These are phyloP conservation scores for Fragaria nilgerrensis DNA, from an alignment of 306 rosid species.

Conservation along the genomic window DNA sequence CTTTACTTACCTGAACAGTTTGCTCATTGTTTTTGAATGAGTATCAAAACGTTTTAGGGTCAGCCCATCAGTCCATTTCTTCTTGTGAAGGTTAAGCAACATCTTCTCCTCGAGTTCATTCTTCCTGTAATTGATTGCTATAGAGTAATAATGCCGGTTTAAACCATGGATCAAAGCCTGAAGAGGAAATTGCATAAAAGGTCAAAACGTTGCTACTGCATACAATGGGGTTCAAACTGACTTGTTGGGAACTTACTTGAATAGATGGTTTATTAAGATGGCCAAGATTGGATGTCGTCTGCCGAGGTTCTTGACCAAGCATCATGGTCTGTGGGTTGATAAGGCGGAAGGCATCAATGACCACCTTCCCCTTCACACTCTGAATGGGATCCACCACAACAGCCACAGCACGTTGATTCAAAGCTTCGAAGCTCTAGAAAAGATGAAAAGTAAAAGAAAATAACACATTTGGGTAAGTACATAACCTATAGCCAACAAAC, in stretches of 20 bases:
- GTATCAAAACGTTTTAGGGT: constrained; percentile 72
- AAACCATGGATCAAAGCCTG: constrained; percentile 96
- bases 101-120: constrained; percentile 94
- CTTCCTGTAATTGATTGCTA: constrained; percentile 89
- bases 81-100: constrained; percentile 93
- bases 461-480: constrained; percentile 10
- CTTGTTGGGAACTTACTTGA: constrained; percentile 53
- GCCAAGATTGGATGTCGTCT: constrained; percentile 90
- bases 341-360: constrained; percentile 91
- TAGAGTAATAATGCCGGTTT: constrained; percentile 91
- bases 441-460: neutral
- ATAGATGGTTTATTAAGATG: constrained; percentile 98
- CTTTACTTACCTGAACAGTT: constrained; percentile 70
- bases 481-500: neutral
- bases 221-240: constrained; percentile 1
- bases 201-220: constrained; percentile 21
- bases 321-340: constrained; percentile 95
- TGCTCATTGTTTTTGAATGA: constrained; percentile 93
- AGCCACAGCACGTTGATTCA: constrained; percentile 93
- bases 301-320: constrained; percentile 96
- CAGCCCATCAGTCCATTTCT: constrained; percentile 96
- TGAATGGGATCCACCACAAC: constrained; percentile 98
- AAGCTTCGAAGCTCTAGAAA: constrained; percentile 92
- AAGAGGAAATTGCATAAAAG: constrained; percentile 18
- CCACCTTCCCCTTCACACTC: constrained; percentile 95